These are phyloP conservation scores for Sphaerobolus stellatus DNA, from an alignment of 1,284 basidiomycete species.

Conservation along the genomic window DNA sequence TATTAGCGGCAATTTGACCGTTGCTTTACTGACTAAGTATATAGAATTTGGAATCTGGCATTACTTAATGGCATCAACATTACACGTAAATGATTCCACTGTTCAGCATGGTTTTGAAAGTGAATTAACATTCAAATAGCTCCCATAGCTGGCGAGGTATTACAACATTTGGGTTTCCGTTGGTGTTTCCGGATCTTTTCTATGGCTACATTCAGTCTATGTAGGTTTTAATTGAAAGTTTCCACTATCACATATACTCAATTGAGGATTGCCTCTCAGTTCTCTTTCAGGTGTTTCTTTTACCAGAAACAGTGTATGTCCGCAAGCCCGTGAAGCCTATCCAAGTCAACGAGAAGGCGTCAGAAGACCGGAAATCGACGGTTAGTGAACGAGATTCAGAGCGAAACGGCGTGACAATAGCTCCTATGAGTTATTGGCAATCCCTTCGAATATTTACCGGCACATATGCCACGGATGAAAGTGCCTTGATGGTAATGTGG, in stretches of 20 bases:
- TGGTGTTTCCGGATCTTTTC: constrained; percentile 23
- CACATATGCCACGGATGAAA: constrained; percentile 3
- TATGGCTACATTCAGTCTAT: constrained; percentile 16
- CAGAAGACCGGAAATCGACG: background rate
- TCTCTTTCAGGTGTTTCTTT: constrained; percentile 8
- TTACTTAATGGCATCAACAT: constrained; percentile 23
- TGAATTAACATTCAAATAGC: background rate
- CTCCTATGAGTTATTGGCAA: constrained; percentile 6
- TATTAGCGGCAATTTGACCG: background rate
- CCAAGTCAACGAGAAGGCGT: background rate
- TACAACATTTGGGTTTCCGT: constrained; percentile 20
- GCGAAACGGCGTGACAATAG: background rate
- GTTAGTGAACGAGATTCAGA: background rate
- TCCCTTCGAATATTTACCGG: constrained; percentile 7
- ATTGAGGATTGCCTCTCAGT: background rate
- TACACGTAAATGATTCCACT: constrained; percentile 14
- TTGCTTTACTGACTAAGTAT: background rate
- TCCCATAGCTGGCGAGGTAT: constrained; percentile 22
- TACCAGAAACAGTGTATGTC: constrained; percentile 7
- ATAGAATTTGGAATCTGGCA: constrained; percentile 22
- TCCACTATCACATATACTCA: background rate
- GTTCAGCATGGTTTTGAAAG: background rate
- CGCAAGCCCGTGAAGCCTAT: background rate
- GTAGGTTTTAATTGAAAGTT: constrained; percentile 5
- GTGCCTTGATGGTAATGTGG: constrained; percentile 1